A percentile compares a stretch with the other conserved stretches of the same genome.
Evolutionary conservation across 805 yeast genomes (phyloP).

Genomic region (Cyberlindnera euphorbiiphila): DNA sequence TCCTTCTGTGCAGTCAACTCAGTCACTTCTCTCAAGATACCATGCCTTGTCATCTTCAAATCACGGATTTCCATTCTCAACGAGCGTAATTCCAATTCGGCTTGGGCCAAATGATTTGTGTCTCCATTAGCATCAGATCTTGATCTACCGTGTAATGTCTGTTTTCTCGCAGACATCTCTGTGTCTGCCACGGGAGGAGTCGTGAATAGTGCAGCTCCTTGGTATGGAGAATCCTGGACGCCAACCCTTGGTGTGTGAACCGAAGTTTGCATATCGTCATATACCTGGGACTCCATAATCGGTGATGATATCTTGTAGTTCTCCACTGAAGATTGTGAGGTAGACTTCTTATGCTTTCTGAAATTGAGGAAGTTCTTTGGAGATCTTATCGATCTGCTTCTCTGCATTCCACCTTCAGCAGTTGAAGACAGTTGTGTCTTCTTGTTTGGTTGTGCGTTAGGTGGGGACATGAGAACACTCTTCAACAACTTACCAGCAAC

Average conservation of each 20-base stretch:
- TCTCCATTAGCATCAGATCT: conserved; percentile 19
- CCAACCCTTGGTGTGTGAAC: conserved; percentile 15
- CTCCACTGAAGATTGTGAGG: conserved; percentile 24
- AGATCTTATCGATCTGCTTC: conserved; percentile 26
- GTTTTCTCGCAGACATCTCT: conserved; percentile 7
- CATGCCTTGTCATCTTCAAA: conserved; percentile 40
- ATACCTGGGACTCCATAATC: conserved; percentile 11
- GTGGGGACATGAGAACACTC: conserved; percentile 13
- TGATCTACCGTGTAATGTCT: conserved; percentile 17
- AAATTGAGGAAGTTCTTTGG: conserved; percentile 27
- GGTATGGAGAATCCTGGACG: conserved; percentile 18
- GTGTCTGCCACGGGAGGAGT: conserved; percentile 27
- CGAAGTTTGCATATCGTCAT: conserved; percentile 5
- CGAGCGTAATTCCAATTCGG: conserved; percentile 36
- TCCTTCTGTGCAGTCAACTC: conserved; percentile 45
- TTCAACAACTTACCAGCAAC: conserved; percentile 7
- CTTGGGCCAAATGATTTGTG: conserved; percentile 21
- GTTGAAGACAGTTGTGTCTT: conserved; percentile 1
- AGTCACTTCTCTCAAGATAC: conserved; percentile 46
- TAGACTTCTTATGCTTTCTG: conserved; percentile 26
- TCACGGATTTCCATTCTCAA: conserved; percentile 38
- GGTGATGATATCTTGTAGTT: conserved; percentile 27
- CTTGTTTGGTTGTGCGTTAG: conserved; percentile 6
- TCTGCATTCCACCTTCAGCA: conserved; percentile 16
- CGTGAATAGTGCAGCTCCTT: conserved; percentile 26